Base-by-base conservation (phyloP, 139 green algal species). In the Pseudopediastrum boryanum region DNA sequence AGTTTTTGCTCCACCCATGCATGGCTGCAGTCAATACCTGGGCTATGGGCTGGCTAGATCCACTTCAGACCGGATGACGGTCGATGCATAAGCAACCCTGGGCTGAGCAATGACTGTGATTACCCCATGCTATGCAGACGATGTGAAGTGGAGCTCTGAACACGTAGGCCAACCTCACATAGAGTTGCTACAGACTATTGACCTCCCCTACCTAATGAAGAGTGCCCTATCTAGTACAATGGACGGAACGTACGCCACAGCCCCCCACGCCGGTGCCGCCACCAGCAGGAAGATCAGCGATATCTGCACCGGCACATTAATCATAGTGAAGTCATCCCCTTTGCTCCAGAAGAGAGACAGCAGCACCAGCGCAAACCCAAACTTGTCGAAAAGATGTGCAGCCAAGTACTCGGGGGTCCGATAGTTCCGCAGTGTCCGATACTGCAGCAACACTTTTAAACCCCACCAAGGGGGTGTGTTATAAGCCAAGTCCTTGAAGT, bases 381-480 rank as follows among this genome's bases (percentile, higher is more conserved):
- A 63, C 84, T 96, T 96, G 84, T 97, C 93, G 2, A 77, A 79
- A 13, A 95, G 81, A 42, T 92, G 89, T 4, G 93, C 90, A 0
- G 89, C 84, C 56, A 95, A 71, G 67, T 90, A 94, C 13, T 86
- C 51, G 21, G 62, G 69, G 68, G 89, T 84, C 16, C 66, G 65
- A 80, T 92, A 94, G 86, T 96, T 93, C 41, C 86, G 86, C 8
- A 36, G 41, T 2, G 86, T 92, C 67, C 92, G 88, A 81, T 95
- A 95, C 83, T 89, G 84, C 71, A 85, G 42, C 42, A 96, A 48
- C 27, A 66, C 59, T 48, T 46, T 75, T n/a, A 95, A 75, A 36
- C 63, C 89, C 85, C 84, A 93, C 89, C 88, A 96, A 56, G 83
- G 87, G 23, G 93, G 92, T 27, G 93, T 96, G 4, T 88, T 82